phyloP scores from a whole-genome alignment of 2,329 filamentous ascomycete species.

The Pseudocercospora eumusae region DNA sequence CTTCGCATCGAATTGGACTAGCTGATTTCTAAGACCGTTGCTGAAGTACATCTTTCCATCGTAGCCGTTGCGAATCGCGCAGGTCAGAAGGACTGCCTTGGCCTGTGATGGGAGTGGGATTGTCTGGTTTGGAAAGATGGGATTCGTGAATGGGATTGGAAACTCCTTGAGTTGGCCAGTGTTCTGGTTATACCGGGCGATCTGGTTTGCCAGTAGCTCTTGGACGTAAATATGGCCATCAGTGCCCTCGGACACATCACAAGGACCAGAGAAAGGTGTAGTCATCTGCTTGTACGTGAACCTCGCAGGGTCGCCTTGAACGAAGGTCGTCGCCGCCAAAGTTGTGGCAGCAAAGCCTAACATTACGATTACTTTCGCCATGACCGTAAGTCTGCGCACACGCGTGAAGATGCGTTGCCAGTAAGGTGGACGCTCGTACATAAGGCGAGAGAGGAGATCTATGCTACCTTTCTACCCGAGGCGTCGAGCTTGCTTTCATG shows the following conservation, averaged over 20 bases:
- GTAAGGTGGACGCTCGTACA: not conserved
- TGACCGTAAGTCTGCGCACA: not conserved
- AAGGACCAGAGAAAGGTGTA: slow-evolving; percentile 16
- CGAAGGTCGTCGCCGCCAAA: not conserved
- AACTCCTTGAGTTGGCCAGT: slow-evolving; percentile 19
- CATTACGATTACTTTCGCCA: not conserved
- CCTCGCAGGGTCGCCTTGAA: slow-evolving; percentile 15
- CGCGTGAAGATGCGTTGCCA: not conserved
- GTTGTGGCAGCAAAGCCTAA: not conserved
- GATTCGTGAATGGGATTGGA: slow-evolving; percentile 21
- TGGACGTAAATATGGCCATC: slow-evolving; percentile 18
- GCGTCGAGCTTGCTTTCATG: not conserved
- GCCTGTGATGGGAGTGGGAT: slow-evolving; percentile 15
- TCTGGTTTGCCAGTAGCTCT: slow-evolving; percentile 19
- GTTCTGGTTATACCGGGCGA: slow-evolving; percentile 12
- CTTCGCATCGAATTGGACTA: slow-evolving; percentile 15
- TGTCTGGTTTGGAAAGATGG: slow-evolving; percentile 10
- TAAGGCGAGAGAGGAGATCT: not conserved
- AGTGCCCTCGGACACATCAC: slow-evolving; percentile 17
- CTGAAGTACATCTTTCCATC: slow-evolving; percentile 20
- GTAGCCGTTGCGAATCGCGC: slow-evolving; percentile 20
- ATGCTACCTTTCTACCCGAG: not conserved
- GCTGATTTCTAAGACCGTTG: slow-evolving; percentile 20
- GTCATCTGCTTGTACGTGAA: slow-evolving; percentile 16
- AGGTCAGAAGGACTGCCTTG: slow-evolving; percentile 15